Evolutionary conservation across 345 rosid species (phyloP).

Genomic region (Excoecaria cochinchinensis): DNA sequence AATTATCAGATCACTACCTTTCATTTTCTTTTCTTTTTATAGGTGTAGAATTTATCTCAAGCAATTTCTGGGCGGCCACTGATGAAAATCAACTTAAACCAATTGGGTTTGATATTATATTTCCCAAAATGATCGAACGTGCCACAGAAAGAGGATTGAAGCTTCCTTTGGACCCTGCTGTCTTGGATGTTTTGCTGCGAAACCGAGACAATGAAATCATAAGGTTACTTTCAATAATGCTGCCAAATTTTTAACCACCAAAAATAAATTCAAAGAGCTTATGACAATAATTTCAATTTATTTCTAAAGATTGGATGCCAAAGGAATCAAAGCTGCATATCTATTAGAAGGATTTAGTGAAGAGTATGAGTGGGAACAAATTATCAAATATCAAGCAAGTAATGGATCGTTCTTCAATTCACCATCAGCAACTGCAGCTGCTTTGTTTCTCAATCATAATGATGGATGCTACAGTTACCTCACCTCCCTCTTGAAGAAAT

Average conservation of each 20-base stretch:
- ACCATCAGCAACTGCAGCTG: slow-evolving; percentile 8
- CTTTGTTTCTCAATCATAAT: not conserved
- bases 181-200: too few relatives aligned
- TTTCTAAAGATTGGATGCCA: not conserved
- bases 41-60: not conserved
- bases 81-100: not conserved
- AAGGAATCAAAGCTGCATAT: not conserved
- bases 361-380: not conserved
- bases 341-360: not conserved
- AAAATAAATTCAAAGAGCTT: too few relatives aligned
- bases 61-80: not conserved
- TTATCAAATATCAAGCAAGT: slow-evolving; percentile 2
- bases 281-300: too few relatives aligned
- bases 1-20: too few relatives aligned
- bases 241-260: too few relatives aligned
- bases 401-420: slow-evolving; percentile 8
- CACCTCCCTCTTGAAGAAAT: not conserved
- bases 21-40: too few relatives aligned
- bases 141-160: not conserved
- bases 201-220: too few relatives aligned
- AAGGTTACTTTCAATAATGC: too few relatives aligned
- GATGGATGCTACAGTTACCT: not conserved
- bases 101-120: not conserved
- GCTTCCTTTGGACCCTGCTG: not conserved
- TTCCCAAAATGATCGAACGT: not conserved